Base-by-base conservation (phyloP, 495 filamentous ascomycete species). In the Penicillium nucicola region DNA sequence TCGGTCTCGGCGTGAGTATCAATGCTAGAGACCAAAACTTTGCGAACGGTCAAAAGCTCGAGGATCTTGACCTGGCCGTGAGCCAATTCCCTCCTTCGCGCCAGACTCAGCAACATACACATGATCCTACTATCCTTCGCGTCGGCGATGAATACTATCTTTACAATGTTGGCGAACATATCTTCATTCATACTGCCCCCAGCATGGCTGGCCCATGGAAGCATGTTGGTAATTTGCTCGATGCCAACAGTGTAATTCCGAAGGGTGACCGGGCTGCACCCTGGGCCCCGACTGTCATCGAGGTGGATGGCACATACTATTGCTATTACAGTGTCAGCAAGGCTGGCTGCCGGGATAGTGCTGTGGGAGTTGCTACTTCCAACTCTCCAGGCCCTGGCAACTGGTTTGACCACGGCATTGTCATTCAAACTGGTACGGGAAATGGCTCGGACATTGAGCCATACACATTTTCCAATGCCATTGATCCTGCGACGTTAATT, bases 261-360 rank as follows among this genome's bases (percentile, higher is more conserved):
- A 73, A 73, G 43, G 71, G 69, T 20, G 64, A 73, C 38, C 68
- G 66, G 18, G 56, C 52, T 11, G 61, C 50, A 7, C 72, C 70
- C 4, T 76, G 72, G 86, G 87, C 88, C 0, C 86, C 87, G 0
- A 83, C 84, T 35, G 80, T 88, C 9, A 52, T 74, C 36, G 56
- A 76, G 5, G 64, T 85, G 5, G 77, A 77, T 42, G 71, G 57
- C 10, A 74, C 63, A 1, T 92, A 86, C 68, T 85, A 88, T 59
- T 77, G 87, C 50, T 91, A 86, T 73, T 92, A 91, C 70, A 71
- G 83, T 9, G 83, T 90, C 28, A 81, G 76, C 52, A 75, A 76
- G 31, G 84, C 87, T 48, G 86, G 88, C 2, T 82, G 77, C 19
- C 84, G 87, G 31, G 69, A 78, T 62, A 84, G 79, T n/a, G 81